phyloP scores from a whole-genome alignment of 2,329 filamentous ascomycete species.

The Falciphora oryzae region DNA sequence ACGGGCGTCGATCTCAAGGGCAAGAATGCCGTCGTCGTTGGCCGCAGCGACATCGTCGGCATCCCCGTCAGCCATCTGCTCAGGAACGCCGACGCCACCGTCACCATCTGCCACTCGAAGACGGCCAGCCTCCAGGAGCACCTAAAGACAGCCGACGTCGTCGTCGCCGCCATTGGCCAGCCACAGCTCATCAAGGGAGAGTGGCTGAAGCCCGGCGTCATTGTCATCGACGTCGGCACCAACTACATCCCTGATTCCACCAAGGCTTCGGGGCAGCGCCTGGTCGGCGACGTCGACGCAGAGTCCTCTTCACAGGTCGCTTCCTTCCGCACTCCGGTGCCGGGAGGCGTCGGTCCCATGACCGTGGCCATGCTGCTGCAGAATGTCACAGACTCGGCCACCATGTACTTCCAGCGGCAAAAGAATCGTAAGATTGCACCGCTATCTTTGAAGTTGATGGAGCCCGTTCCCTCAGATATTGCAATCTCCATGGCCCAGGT shows the following conservation, averaged over 20 bases:
- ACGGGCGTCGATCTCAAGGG: slow-evolving; percentile 77
- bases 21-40: slow-evolving; percentile 91
- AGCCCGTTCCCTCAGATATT: slow-evolving; percentile 92
- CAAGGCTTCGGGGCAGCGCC: slow-evolving; percentile 85
- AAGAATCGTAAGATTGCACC: slow-evolving; percentile 75
- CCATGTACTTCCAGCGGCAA: slow-evolving; percentile 73
- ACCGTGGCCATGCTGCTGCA: slow-evolving; percentile 97
- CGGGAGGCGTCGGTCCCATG: slow-evolving; percentile 96
- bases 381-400: slow-evolving; percentile 86
- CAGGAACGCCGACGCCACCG: slow-evolving; percentile 92
- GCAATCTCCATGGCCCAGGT: slow-evolving; percentile 82
- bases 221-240: slow-evolving; percentile 96
- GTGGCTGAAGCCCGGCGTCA: slow-evolving; percentile 90
- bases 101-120: slow-evolving; percentile 92
- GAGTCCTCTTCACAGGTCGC: slow-evolving; percentile 79
- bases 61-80: slow-evolving; percentile 94
- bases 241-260: slow-evolving; percentile 88
- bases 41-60: slow-evolving; percentile 94
- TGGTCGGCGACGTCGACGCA: slow-evolving; percentile 94
- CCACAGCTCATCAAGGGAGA: slow-evolving; percentile 87
- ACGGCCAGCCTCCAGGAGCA: slow-evolving; percentile 68
- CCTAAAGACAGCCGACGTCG: slow-evolving; percentile 78
- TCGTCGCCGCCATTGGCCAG: slow-evolving; percentile 87
- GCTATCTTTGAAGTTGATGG: slow-evolving; percentile 72
- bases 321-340: slow-evolving; percentile 91